Conservation (phyloP, 192 early-diverging fungal species). For the Jimgerdemannia lactiflua region DNA sequence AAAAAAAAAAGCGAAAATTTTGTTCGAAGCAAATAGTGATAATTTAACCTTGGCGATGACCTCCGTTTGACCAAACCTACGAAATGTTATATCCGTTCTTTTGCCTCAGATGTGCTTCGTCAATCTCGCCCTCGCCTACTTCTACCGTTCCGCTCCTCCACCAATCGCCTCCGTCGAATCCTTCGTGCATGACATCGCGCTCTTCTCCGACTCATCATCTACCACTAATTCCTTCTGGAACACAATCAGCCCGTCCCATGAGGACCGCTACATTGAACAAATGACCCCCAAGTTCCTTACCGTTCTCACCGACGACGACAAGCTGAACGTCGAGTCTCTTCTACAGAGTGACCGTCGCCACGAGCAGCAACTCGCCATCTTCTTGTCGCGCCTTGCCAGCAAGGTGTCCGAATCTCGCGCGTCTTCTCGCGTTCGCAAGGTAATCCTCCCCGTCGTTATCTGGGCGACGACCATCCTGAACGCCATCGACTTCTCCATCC, state of each 20-base stretch:
- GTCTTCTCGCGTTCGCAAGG: slow-evolving; percentile 6
- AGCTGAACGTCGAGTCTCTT: background rate
- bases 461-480: background rate
- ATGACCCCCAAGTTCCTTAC: slow-evolving; percentile 7
- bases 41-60: no score
- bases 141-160: background rate
- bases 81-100: background rate
- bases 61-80: background rate
- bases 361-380: background rate
- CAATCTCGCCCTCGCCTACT: background rate
- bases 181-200: background rate
- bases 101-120: background rate
- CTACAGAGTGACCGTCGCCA: background rate
- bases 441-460: background rate
- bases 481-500: slow-evolving; percentile 19
- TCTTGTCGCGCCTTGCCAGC: background rate
- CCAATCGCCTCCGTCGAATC: background rate
- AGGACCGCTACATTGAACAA: slow-evolving; percentile 8
- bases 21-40: background rate
- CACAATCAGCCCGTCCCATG: slow-evolving; percentile 15
- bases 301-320: background rate
- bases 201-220: background rate
- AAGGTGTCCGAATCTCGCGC: background rate
- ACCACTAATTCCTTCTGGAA: slow-evolving; percentile 14
- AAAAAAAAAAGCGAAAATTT: background rate